Evolutionary conservation across 176 grass and related monocot species (phyloP), one percentile per base, ranked within the genome.

Genomic region (Poa annua): DNA sequence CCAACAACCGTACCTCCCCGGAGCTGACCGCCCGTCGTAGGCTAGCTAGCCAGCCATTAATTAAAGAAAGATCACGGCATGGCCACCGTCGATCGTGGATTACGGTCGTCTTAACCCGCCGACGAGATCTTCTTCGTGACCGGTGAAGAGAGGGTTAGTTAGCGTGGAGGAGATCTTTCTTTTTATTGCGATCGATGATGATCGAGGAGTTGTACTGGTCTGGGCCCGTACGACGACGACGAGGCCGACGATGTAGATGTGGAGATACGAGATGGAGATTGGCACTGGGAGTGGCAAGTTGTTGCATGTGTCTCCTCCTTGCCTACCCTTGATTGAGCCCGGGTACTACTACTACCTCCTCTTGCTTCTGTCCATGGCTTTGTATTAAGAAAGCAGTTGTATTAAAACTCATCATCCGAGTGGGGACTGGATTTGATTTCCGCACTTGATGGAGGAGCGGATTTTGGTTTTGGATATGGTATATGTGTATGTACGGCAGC

Each of bases 251-350:
- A 35, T 66, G 32, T 8, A 19, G 69, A 48, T 12, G 7, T 20
- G 13, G 70, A 16, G 42, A 39, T 35, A 45, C 39, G 1, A 0
- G 32, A 19, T 33, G 7, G 68, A 14, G 57, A 19, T 35, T 25
- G 29, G 32, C 25, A 7, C 15, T 66, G 67, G 71, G 20, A 45
- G 42, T 72, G 78, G 47, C 83, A 62, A 78, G 83, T 66, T 72
- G 88, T 86, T 82, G 88, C 83, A 78, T 78, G 56, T 83, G 79
- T 59, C 36, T 34, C 77, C 63, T 73, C 13, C 54, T 77, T 82
- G 44, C 83, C 55, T 78, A 54, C 83, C 72, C 73, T 86, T 50
- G 83, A 82, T 86, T 86, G 85, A 81, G 81, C 76, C 20, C 48
- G 2, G 12, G 25, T 72, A 55, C 64, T 36, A 36, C 54, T 47